Evolutionary conservation across 495 filamentous ascomycete species (phyloP).

Genomic region (Penicillium lividum): DNA sequence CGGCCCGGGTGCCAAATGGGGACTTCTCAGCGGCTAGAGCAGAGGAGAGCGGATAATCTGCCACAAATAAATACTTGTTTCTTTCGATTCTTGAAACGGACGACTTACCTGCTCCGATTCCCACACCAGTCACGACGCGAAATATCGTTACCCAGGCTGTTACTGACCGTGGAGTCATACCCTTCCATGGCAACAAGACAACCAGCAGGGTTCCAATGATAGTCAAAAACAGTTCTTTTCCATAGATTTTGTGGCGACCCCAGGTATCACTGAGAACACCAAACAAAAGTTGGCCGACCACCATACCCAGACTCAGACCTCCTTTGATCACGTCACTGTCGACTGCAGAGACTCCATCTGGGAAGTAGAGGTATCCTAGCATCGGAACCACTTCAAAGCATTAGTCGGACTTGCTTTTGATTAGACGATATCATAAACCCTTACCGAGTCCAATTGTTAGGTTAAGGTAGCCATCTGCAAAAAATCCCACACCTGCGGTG

Average conservation of each 20-base stretch:
- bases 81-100: not conserved
- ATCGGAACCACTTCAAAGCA: slow-evolving; percentile 12
- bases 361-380: slow-evolving; percentile 18
- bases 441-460: slow-evolving; percentile 25
- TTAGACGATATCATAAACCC: not conserved
- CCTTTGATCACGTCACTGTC: slow-evolving; percentile 23
- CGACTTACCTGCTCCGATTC: slow-evolving; percentile 17
- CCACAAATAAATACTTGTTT: not conserved
- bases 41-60: slow-evolving; percentile 25
- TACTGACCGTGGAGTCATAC: slow-evolving; percentile 12
- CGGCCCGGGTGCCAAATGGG: slow-evolving; percentile 19
- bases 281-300: slow-evolving; percentile 17
- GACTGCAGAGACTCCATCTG: slow-evolving; percentile 17
- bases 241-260: slow-evolving; percentile 18
- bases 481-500: slow-evolving; percentile 20
- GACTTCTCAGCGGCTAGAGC: slow-evolving; percentile 19
- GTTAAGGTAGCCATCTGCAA: slow-evolving; percentile 24
- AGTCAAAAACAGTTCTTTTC: slow-evolving; percentile 16
- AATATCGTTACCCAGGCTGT: slow-evolving; percentile 23
- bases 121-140: slow-evolving; percentile 22
- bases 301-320: slow-evolving; percentile 20
- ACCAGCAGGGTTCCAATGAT: slow-evolving; percentile 22
- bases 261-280: slow-evolving; percentile 18
- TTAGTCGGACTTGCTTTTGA: not conserved
- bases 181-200: slow-evolving; percentile 21